Percentiles rank a stretch among this genome's conserved stretches.
Conservation (phyloP, 441 rosid genomes). For the Dalechampia spathulata region DNA sequence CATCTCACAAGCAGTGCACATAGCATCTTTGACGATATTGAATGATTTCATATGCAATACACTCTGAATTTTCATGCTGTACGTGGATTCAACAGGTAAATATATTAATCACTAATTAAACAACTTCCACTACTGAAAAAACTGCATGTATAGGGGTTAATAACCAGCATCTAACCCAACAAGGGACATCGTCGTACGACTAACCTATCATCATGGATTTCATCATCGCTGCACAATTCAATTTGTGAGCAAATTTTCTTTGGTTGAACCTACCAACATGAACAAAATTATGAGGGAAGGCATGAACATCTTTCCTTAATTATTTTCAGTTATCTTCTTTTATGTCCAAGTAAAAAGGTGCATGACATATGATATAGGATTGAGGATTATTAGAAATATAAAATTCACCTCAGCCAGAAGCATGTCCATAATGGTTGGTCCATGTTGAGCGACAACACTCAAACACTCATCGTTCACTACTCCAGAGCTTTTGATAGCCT, state of each 20-base stretch:
- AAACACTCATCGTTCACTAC: conserved; percentile 69
- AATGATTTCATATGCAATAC: too few relatives aligned
- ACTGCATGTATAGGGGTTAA: too few relatives aligned
- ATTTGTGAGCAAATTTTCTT: conserved; percentile 57
- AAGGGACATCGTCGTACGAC: too few relatives aligned
- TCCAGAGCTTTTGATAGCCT: conserved; percentile 81
- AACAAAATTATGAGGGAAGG: background rate
- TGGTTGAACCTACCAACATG: conserved; percentile 41
- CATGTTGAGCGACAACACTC: conserved; percentile 56
- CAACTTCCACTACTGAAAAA: too few relatives aligned
- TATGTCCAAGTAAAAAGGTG: too few relatives aligned
- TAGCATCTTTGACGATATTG: too few relatives aligned
- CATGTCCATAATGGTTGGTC: conserved; percentile 49
- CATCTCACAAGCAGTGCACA: too few relatives aligned
- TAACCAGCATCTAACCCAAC: too few relatives aligned
- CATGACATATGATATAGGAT: background rate
- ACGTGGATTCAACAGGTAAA: too few relatives aligned
- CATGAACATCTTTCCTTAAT: background rate
- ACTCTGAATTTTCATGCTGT: too few relatives aligned
- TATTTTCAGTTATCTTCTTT: background rate
- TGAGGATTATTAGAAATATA: background rate
- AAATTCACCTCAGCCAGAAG: conserved; percentile 49
- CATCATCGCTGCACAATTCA: conserved; percentile 62
- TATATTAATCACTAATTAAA: too few relatives aligned
- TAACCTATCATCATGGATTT: conserved; percentile 53